These are phyloP conservation scores for Venturia pyrina DNA, from an alignment of 2,329 filamentous ascomycete species.

Conservation along the genomic window DNA sequence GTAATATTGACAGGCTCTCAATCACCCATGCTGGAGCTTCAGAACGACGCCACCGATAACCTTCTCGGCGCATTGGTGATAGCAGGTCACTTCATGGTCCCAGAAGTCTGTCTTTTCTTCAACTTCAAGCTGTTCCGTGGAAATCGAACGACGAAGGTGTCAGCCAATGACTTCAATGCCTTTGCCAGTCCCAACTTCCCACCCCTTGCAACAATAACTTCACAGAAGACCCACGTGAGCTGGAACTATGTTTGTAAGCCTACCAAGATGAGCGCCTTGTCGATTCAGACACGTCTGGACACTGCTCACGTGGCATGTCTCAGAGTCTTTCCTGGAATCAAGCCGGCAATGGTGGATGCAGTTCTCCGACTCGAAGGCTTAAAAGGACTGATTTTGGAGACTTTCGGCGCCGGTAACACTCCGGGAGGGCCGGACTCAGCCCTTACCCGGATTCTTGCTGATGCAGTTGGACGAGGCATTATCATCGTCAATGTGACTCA, in stretches of 20 bases:
- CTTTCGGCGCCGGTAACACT: conserved; percentile 87
- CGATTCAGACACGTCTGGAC: conserved; percentile 64
- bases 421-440: conserved; percentile 71
- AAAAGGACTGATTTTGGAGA: conserved; percentile 76
- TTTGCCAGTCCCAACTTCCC: conserved; percentile 83
- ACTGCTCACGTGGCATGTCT: conserved; percentile 85
- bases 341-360: conserved; percentile 84
- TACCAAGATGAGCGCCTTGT: conserved; percentile 63
- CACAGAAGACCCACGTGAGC: conserved; percentile 68
- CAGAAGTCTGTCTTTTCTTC: conserved; percentile 90
- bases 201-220: conserved; percentile 72
- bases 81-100: conserved; percentile 84
- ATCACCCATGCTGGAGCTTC: conserved; percentile 79
- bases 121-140: conserved; percentile 83
- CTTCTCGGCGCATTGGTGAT: conserved; percentile 80
- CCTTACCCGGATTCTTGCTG: conserved; percentile 65
- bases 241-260: conserved; percentile 71
- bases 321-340: conserved; percentile 85
- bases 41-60: conserved; percentile 87
- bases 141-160: conserved; percentile 80
- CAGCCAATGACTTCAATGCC: conserved; percentile 74
- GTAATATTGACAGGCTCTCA: conserved; percentile 66
- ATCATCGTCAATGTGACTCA: conserved; percentile 88
- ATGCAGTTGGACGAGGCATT: conserved; percentile 69
- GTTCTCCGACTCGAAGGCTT: conserved; percentile 69